Percentiles rank a stretch among this genome's conserved stretches.
Evolutionary conservation across 257 asterid species (phyloP).

Genomic region (Solanum bukasovii): DNA sequence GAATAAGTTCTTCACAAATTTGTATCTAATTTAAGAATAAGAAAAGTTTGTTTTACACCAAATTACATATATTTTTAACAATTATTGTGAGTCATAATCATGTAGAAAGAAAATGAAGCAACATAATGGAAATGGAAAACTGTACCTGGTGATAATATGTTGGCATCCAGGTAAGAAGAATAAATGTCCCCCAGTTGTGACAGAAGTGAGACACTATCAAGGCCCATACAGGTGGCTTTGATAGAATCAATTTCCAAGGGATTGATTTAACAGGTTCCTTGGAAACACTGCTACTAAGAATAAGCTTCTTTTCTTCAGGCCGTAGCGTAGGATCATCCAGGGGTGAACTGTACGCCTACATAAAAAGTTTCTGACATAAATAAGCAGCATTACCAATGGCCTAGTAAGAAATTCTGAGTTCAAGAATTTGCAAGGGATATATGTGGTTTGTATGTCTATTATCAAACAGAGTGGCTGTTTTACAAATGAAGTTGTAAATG

Average conservation of each 20-base stretch:
- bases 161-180: slow-evolving; percentile 96
- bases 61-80: not conserved
- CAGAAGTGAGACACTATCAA: slow-evolving; percentile 76
- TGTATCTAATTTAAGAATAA: not conserved
- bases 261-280: slow-evolving; percentile 73
- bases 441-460: not conserved
- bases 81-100: not conserved
- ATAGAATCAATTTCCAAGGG: slow-evolving; percentile 76
- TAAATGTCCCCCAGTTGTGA: slow-evolving; percentile 94
- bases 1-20: not conserved
- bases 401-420: not conserved
- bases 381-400: not conserved
- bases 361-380: slow-evolving; percentile 5
- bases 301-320: slow-evolving; percentile 67
- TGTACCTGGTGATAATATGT: slow-evolving; percentile 87
- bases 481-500: not conserved
- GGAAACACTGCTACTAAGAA: slow-evolving; percentile 41
- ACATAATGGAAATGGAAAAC: not conserved
- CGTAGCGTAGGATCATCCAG: slow-evolving; percentile 59
- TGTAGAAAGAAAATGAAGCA: not conserved
- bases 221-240: slow-evolving; percentile 90
- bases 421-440: not conserved
- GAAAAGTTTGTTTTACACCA: not conserved
- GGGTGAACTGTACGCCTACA: slow-evolving; percentile 85
- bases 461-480: not conserved